These are phyloP conservation scores for Acacia crassicarpa DNA, from an alignment of 306 rosid species.

Conservation along the genomic window DNA sequence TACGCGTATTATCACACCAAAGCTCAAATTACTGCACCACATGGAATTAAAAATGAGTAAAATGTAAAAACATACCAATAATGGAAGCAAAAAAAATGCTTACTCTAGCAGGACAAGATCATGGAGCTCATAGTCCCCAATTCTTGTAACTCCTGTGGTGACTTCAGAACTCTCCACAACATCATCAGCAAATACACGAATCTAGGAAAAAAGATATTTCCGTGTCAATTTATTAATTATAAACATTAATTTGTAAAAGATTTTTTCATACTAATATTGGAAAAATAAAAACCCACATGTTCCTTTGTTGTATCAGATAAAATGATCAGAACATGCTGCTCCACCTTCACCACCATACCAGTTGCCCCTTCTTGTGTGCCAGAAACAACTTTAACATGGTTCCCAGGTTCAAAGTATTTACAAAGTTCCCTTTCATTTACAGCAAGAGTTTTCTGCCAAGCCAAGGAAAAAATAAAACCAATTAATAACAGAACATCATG, in stretches of 20 bases:
- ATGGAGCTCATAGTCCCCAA: conserved; percentile 95
- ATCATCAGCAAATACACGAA: conserved; percentile 98
- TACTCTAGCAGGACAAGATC: conserved; percentile 97
- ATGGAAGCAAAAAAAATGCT: conserved; percentile 31
- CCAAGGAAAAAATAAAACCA: conserved; percentile 7
- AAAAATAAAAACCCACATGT: conserved; percentile 62
- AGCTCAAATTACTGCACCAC: conserved; percentile 82
- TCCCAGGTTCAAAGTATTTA: conserved; percentile 96
- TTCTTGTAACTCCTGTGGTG: conserved; percentile 85
- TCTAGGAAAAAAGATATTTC: conserved; percentile 45
- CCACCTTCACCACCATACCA: conserved; percentile 99
- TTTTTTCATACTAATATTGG: not conserved
- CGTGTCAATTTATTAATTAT: conserved; percentile 21
- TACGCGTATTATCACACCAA: conserved; percentile 93
- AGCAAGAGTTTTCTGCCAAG: conserved; percentile 72
- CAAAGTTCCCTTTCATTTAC: conserved; percentile 87
- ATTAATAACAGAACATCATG: conserved; percentile 13
- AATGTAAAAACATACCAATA: conserved; percentile 4
- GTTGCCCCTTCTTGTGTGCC: conserved; percentile 98
- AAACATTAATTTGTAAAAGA: conserved; percentile 14
- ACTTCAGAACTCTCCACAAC: conserved; percentile 99
- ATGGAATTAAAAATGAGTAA: conserved; percentile 30
- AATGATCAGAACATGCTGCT: conserved; percentile 89
- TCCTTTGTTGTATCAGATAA: conserved; percentile 97
- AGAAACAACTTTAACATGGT: conserved; percentile 94